Evolutionary conservation across 495 filamentous ascomycete species (phyloP), one percentile per base, ranked within the genome.

Genomic region (Hypoxylon cercidicola): DNA sequence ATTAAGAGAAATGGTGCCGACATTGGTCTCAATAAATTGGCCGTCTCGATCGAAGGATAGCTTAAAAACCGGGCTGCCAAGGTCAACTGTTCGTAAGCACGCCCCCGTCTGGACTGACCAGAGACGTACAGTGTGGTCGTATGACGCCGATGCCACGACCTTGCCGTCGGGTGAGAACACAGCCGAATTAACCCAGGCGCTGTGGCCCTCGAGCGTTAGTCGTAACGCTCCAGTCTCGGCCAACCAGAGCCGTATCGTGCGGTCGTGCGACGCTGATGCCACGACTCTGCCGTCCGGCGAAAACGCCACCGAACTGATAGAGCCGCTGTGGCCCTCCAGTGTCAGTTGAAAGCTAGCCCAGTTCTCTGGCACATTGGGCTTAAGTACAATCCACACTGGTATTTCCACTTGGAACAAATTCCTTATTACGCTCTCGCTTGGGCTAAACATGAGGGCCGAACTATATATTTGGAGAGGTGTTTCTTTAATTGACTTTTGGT

Each of bases 251-350:
- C 50, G 21, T 20, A 60, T 47, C 23, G 46, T 66, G 13, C 18
- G 1, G 46, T 61, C 56, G 4, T 20, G 1, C 25, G 55, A 64
- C 40, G 40, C 60, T 15, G 44, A 60, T 23, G 60, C 60, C 25
- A 64, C 41, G 1, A 64, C 21, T 21, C 21, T 50, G 1, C 50
- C 46, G 55, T 75, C 58, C 10, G 64, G 64, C 34, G 70, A 72
- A 72, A 78, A 77, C 13, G 56, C 72, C 21, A 78, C 63, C 23
- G 67, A 39, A 1, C 20, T 35, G 28, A 74, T 71, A 21, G 3
- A 60, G 45, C 39, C 62, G 21, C 48, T 63, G 54, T 65, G 73
- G 61, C 67, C 50, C 57, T 73, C 60, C 21, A 74, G 64, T 10
- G 59, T 69, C 25, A 62, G 55, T 30, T 4, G 11, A 9, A 3